phyloP scores from a whole-genome alignment of 2,329 filamentous ascomycete genomes.

The Nigrospora oryzae region DNA sequence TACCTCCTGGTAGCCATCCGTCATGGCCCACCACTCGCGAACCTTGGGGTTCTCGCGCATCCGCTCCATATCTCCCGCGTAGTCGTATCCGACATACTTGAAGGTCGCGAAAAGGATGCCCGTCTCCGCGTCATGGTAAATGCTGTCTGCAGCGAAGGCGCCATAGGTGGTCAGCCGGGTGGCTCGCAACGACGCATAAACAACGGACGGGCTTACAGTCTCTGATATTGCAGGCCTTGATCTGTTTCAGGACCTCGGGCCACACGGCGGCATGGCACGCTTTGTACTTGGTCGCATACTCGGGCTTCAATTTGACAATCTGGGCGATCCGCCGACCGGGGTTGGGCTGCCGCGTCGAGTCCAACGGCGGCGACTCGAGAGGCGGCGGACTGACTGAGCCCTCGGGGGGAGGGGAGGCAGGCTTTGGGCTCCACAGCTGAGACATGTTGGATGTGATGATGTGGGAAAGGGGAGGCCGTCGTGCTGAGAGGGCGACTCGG shows the following conservation, averaged over 20 bases:
- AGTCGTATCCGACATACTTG: constrained; percentile 71
- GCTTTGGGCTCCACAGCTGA: constrained; percentile 11
- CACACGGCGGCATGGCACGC: constrained; percentile 65
- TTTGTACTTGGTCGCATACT: constrained; percentile 62
- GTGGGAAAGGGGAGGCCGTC: neutral
- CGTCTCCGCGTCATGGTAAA: constrained; percentile 58
- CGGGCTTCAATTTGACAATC: constrained; percentile 63
- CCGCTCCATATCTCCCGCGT: constrained; percentile 64
- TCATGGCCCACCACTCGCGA: constrained; percentile 74
- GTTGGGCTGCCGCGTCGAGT: constrained; percentile 22
- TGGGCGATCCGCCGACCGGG: constrained; percentile 56
- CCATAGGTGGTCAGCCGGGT: neutral
- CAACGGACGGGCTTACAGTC: constrained; percentile 48
- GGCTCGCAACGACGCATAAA: neutral
- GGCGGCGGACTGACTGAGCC: neutral
- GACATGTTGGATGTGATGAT: constrained; percentile 4
- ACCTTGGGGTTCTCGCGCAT: constrained; percentile 69
- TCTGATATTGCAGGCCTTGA: constrained; percentile 64
- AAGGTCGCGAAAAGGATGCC: constrained; percentile 65
- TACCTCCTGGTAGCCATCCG: constrained; percentile 64
- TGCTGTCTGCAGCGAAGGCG: constrained; percentile 47
- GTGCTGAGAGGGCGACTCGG: too few species aligned
- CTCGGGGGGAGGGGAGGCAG: neutral
- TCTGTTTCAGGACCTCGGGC: constrained; percentile 70
- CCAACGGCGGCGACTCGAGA: neutral